Percentiles rank a stretch among this genome's conserved stretches.
Evolutionary conservation across 805 yeast genomes (phyloP).

Genomic region (Metschnikowia henanensis): DNA sequence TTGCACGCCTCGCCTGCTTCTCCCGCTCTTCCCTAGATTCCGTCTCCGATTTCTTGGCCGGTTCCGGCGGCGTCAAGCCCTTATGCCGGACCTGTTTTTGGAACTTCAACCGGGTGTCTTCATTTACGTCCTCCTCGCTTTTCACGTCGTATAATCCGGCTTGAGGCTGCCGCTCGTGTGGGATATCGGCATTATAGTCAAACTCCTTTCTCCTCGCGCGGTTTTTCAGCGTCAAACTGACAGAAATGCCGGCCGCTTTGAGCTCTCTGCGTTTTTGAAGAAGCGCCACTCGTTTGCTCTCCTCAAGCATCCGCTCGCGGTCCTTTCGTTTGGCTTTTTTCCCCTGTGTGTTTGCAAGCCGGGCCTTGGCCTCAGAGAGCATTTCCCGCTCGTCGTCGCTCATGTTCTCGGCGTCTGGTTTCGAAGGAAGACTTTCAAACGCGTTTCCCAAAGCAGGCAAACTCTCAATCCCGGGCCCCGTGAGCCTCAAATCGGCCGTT

Average conservation of each 20-base stretch:
- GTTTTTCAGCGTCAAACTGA: constrained; percentile 50
- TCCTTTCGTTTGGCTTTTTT: constrained; percentile 91
- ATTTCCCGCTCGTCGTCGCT: constrained; percentile 90
- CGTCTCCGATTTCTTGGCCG: constrained; percentile 30
- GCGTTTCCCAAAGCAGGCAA: constrained; percentile 43
- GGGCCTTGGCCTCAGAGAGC: constrained; percentile 92
- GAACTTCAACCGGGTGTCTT: constrained; percentile 39
- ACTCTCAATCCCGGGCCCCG: constrained; percentile 56
- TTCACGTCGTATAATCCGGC: constrained; percentile 67
- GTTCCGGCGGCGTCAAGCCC: constrained; percentile 46
- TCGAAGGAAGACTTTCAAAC: constrained; percentile 78
- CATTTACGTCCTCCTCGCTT: constrained; percentile 53
- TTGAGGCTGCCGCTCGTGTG: constrained; percentile 70
- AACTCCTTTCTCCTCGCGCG: constrained; percentile 58
- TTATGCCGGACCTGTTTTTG: constrained; percentile 40
- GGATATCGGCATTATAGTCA: constrained; percentile 83
- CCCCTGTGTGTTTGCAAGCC: constrained; percentile 91
- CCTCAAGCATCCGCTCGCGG: constrained; percentile 79
- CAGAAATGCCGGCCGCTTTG: constrained; percentile 73
- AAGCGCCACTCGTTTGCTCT: constrained; percentile 71
- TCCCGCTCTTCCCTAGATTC: constrained; percentile 23
- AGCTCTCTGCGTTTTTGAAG: constrained; percentile 79
- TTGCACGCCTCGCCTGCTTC: constrained; percentile 20
- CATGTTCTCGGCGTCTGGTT: constrained; percentile 76
- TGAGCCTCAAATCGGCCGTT: constrained; percentile 35